Evolutionary conservation across 805 yeast species (phyloP).

Genomic region (Cyberlindnera mycetangii): DNA sequence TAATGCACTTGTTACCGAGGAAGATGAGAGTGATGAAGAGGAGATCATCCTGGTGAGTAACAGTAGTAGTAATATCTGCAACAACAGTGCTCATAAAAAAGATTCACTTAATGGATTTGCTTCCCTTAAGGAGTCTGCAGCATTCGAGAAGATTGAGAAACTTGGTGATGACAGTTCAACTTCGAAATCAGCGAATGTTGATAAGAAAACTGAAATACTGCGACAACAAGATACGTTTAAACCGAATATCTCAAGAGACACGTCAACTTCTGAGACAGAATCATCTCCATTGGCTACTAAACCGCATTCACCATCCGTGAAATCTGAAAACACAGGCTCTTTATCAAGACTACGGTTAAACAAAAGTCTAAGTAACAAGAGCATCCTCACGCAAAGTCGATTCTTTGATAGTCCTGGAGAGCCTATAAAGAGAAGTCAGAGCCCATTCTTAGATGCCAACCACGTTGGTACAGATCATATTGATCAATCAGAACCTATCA

Average conservation of each 20-base stretch:
- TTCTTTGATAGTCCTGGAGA: constrained; percentile 21
- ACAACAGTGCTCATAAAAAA: not conserved
- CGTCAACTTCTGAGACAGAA: constrained; percentile 6
- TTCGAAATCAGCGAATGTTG: constrained; percentile 4
- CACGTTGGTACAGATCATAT: constrained; percentile 22
- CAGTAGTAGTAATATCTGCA: too few relatives aligned
- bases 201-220: not conserved
- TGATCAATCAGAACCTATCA: not conserved
- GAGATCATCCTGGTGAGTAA: constrained; percentile 26
- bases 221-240: not conserved
- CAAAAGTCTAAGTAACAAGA: constrained; percentile 15
- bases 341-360: constrained; percentile 6
- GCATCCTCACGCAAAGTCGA: constrained; percentile 19
- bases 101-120: not conserved
- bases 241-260: not conserved
- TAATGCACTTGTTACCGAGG: not conserved
- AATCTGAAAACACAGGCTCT: constrained; percentile 10
- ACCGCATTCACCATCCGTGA: constrained; percentile 9
- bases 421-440: constrained; percentile 20
- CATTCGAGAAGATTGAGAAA: not conserved
- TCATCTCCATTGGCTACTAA: constrained; percentile 17
- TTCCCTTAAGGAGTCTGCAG: not conserved
- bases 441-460: constrained; percentile 26
- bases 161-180: constrained; percentile 7
- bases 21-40: constrained; percentile 11